These are phyloP conservation scores for Liriodendron chinense DNA, from an alignment of 164 flowering plant genomes.

Conservation along the genomic window DNA sequence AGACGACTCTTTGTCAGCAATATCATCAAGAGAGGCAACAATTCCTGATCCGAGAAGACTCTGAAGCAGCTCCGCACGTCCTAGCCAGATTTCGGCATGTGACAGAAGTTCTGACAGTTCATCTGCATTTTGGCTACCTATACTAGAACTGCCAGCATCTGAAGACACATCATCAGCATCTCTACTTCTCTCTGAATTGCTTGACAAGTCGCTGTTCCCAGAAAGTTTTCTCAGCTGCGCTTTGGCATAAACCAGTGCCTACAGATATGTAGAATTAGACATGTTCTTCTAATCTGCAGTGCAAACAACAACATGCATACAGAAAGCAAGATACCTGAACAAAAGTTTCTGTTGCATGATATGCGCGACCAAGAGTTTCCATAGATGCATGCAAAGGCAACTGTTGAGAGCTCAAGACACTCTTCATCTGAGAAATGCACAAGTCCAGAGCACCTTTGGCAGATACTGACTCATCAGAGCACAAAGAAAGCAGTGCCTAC, in stretches of 20 bases:
- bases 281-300: not conserved
- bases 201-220: slow-evolving; percentile 63
- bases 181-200: slow-evolving; percentile 60
- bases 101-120: slow-evolving; percentile 74
- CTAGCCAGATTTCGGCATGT: slow-evolving; percentile 83
- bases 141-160: slow-evolving; percentile 92
- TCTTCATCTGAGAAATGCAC: slow-evolving; percentile 84
- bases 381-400: slow-evolving; percentile 83
- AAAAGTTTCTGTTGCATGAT: slow-evolving; percentile 95
- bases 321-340: slow-evolving; percentile 60
- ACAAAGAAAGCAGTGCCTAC: slow-evolving; percentile 88
- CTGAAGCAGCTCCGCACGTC: slow-evolving; percentile 95
- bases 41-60: slow-evolving; percentile 96
- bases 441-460: slow-evolving; percentile 89
- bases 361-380: slow-evolving; percentile 90
- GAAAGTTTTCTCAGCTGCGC: slow-evolving; percentile 68
- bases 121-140: slow-evolving; percentile 81
- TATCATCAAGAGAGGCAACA: slow-evolving; percentile 94
- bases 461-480: slow-evolving; percentile 76
- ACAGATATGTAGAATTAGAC: slow-evolving; percentile 15
- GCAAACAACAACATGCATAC: not conserved
- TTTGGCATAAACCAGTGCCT: slow-evolving; percentile 81
- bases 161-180: slow-evolving; percentile 91
- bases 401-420: slow-evolving; percentile 70
- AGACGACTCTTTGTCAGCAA: slow-evolving; percentile 88